These are phyloP conservation scores for Ambispora gerdemannii DNA, from an alignment of 192 early-diverging fungal species.

Conservation along the genomic window DNA sequence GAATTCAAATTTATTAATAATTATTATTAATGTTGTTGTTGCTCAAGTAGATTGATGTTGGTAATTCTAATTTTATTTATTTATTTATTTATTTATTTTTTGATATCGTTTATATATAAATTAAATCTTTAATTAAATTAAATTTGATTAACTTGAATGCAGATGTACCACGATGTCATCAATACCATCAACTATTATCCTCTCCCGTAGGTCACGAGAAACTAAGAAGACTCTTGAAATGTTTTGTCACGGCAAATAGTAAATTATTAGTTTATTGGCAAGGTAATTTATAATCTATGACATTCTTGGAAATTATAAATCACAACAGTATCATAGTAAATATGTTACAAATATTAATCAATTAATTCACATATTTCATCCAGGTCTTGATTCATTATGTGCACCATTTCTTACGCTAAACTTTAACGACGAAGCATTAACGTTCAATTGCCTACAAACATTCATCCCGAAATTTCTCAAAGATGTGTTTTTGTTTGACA, in stretches of 20 bases:
- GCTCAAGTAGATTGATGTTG: conserved; percentile 27
- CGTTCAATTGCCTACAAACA: conserved; percentile 60
- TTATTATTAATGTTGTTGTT: not conserved
- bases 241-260: conserved; percentile 57
- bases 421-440: conserved; percentile 71
- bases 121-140: no score
- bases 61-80: conserved; percentile 5
- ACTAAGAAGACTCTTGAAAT: conserved; percentile 57
- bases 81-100: not conserved
- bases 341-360: no score
- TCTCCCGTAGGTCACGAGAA: conserved; percentile 61
- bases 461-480: conserved; percentile 66
- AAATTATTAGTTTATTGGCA: conserved; percentile 75
- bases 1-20: conserved; percentile 27
- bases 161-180: conserved; percentile 68
- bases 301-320: not conserved
- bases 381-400: conserved; percentile 70
- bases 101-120: not conserved
- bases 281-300: conserved; percentile 41
- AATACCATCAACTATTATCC: conserved; percentile 62
- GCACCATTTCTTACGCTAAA: conserved; percentile 74
- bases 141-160: not conserved
- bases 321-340: not conserved
- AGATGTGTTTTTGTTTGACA: conserved; percentile 73
- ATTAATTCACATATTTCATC: not conserved